Evolutionary conservation across 2,329 filamentous ascomycete genomes (phyloP).

Genomic region (Ascochyta lentis): DNA sequence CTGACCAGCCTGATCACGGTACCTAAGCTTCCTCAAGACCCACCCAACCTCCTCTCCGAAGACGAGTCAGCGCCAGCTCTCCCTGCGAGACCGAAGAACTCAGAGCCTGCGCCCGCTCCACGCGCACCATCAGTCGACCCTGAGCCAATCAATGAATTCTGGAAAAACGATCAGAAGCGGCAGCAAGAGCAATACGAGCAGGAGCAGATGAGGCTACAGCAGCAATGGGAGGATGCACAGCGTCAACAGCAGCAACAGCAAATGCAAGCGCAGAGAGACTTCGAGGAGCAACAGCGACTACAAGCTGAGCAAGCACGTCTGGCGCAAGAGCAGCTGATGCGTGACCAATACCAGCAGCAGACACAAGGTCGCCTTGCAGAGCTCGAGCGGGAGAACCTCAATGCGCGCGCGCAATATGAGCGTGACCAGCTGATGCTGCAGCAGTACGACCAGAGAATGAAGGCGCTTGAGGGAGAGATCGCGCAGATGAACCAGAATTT

Average conservation of each 20-base stretch:
- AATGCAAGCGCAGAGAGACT: conserved; percentile 88
- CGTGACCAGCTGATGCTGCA: conserved; percentile 96
- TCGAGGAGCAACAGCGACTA: conserved; percentile 90
- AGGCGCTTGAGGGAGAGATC: conserved; percentile 88
- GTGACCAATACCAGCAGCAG: conserved; percentile 89
- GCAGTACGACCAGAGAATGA: conserved; percentile 93
- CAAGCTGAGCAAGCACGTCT: conserved; percentile 88
- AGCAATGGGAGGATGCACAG: conserved; percentile 83
- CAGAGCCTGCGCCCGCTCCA: conserved; percentile 73
- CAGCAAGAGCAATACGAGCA: conserved; percentile 96
- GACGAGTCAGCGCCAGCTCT: conserved; percentile 81
- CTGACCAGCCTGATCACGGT: conserved; percentile 95
- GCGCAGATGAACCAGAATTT: conserved; percentile 81
- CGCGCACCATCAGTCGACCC: conserved; percentile 77
- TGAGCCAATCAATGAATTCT: conserved; percentile 96
- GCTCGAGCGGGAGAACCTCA: conserved; percentile 92
- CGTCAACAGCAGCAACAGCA: conserved; percentile 82
- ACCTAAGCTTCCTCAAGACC: conserved; percentile 92
- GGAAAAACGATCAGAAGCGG: conserved; percentile 89
- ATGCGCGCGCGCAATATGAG: conserved; percentile 93
- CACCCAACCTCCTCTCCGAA: conserved; percentile 85
- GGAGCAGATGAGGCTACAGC: conserved; percentile 86
- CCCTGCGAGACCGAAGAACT: conserved; percentile 71
- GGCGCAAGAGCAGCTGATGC: conserved; percentile 87
- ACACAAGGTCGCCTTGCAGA: conserved; percentile 96